These are phyloP conservation scores for Combretum micranthum DNA, from an alignment of 345 rosid genomes.

Conservation along the genomic window DNA sequence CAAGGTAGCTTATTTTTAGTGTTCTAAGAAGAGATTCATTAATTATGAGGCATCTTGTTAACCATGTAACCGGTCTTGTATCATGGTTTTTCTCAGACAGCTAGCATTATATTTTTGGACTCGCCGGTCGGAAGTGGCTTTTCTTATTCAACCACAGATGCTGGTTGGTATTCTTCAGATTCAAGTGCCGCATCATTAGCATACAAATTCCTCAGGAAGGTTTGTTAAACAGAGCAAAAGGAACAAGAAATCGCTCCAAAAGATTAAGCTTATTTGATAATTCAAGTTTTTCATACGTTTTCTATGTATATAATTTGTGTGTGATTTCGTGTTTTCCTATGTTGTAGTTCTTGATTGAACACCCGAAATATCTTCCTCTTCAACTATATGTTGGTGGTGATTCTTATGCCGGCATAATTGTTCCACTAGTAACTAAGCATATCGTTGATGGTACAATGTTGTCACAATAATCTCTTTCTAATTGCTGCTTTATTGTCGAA, in stretches of 20 bases:
- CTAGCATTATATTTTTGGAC: slow-evolving; percentile 23
- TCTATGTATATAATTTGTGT: neutral
- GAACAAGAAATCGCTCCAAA: neutral
- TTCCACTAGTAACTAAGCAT: slow-evolving; percentile 16
- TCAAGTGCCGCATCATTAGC: slow-evolving; percentile 14
- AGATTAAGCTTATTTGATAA: neutral
- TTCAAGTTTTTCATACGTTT: neutral
- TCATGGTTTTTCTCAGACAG: slow-evolving; percentile 12
- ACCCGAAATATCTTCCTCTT: slow-evolving; percentile 20
- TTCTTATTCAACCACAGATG: slow-evolving; percentile 19
- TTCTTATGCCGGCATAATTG: slow-evolving; percentile 31
- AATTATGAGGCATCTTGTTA: too few species aligned
- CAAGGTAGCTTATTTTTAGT: slow-evolving; percentile 7
- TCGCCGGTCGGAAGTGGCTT: slow-evolving; percentile 27
- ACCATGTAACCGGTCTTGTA: neutral
- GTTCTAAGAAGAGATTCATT: neutral
- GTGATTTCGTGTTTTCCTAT: neutral
- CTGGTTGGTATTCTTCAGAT: slow-evolving; percentile 20
- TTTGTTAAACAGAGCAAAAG: neutral
- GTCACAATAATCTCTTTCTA: too few species aligned
- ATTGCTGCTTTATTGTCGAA: too few species aligned
- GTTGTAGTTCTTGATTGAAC: slow-evolving; percentile 26
- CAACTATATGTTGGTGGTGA: slow-evolving; percentile 29
- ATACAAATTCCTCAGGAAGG: slow-evolving; percentile 20
- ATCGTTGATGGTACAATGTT: slow-evolving; percentile 20